phyloP scores from a whole-genome alignment of 345 rosid species.

The Populus tremula region DNA sequence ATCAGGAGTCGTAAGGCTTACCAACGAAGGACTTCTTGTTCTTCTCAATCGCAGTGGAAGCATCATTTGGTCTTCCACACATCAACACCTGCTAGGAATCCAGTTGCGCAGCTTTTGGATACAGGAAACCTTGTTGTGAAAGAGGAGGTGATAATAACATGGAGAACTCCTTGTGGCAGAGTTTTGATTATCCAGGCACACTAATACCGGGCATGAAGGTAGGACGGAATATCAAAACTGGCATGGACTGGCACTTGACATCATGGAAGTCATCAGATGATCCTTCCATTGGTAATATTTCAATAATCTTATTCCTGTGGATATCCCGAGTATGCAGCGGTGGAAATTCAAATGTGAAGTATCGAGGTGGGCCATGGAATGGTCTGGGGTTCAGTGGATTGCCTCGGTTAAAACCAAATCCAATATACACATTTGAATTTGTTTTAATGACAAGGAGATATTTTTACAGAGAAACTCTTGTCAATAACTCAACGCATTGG shows the following conservation, averaged over 20 bases:
- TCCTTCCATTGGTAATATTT: constrained; percentile 35
- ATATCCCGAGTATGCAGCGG: constrained; percentile 19
- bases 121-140: not conserved
- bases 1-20: no score
- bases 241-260: constrained; percentile 7
- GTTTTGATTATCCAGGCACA: not conserved
- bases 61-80: not conserved
- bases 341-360: constrained; percentile 4
- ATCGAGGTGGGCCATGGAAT: constrained; percentile 37
- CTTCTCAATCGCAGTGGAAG: not conserved
- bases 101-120: not conserved
- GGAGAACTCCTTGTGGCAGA: no score
- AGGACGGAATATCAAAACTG: not conserved
- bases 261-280: constrained; percentile 38
- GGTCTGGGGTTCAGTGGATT: constrained; percentile 23
- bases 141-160: no score
- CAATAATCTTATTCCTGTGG: constrained; percentile 4
- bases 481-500: not conserved
- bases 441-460: not conserved
- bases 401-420: not conserved
- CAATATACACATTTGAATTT: not conserved
- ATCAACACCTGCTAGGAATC: not conserved
- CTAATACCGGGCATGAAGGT: not conserved
- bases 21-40: no score
- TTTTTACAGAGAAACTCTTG: not conserved